phyloP scores from a whole-genome alignment of 306 rosid species.

The Rubus idaeus region DNA sequence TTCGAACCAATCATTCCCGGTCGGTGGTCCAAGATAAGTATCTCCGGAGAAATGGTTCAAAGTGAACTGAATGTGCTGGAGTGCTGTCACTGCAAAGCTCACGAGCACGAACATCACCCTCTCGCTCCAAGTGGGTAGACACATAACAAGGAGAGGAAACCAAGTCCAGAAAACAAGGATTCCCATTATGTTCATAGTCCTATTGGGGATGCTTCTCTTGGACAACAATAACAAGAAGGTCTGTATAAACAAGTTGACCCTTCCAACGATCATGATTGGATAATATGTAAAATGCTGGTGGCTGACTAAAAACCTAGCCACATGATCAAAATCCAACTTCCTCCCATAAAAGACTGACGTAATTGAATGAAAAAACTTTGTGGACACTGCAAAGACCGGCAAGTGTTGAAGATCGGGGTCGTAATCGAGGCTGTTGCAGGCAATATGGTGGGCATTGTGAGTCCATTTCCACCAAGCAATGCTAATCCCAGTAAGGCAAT shows the following conservation, averaged over 20 bases:
- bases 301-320: slow-evolving; percentile 67
- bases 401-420: slow-evolving; percentile 93
- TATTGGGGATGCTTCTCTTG: slow-evolving; percentile 49
- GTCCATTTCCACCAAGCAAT: slow-evolving; percentile 99
- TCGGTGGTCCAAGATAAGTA: slow-evolving; percentile 64
- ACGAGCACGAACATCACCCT: slow-evolving; percentile 64
- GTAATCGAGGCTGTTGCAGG: slow-evolving; percentile 78
- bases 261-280: slow-evolving; percentile 63
- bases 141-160: slow-evolving; percentile 70
- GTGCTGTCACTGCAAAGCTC: slow-evolving; percentile 53
- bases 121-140: slow-evolving; percentile 70
- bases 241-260: slow-evolving; percentile 69
- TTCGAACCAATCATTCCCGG: slow-evolving; percentile 72
- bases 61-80: slow-evolving; percentile 72
- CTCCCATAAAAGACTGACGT: slow-evolving; percentile 69
- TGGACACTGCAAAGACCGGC: slow-evolving; percentile 77
- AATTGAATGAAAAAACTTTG: slow-evolving; percentile 48
- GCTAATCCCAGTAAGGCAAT: slow-evolving; percentile 83
- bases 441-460: slow-evolving; percentile 84
- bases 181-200: slow-evolving; percentile 62
- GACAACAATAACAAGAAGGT: slow-evolving; percentile 57
- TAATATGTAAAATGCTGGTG: slow-evolving; percentile 79
- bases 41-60: slow-evolving; percentile 68
- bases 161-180: slow-evolving; percentile 74
- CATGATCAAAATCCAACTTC: slow-evolving; percentile 53